Conservation (phyloP, 352 stramenopile genomes). For the Peronospora destructor region DNA sequence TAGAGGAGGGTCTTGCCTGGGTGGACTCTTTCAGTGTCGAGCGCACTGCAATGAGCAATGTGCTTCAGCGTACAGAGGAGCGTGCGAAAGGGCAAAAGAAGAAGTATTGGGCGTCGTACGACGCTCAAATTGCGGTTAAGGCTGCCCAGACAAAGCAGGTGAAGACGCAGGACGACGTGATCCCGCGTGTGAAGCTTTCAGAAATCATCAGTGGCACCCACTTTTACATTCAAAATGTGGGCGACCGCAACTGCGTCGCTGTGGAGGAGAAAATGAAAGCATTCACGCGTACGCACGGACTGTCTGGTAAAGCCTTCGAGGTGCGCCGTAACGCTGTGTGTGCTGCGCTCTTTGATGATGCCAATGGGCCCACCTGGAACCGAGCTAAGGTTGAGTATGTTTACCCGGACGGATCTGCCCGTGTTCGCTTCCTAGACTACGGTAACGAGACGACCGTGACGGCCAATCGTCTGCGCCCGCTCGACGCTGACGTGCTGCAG, state of each 20-base stretch:
- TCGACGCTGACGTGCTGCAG: constrained; percentile 85
- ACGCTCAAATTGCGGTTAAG: constrained; percentile 45
- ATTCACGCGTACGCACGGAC: constrained; percentile 86
- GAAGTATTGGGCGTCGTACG: constrained; percentile 90
- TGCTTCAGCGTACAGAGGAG: constrained; percentile 79
- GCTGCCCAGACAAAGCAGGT: constrained; percentile 42
- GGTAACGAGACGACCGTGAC: constrained; percentile 88
- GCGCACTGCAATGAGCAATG: constrained; percentile 72
- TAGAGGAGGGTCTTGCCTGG: constrained; percentile 90
- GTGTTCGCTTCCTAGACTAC: constrained; percentile 94
- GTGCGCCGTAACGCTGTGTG: constrained; percentile 86
- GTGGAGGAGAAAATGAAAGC: constrained; percentile 92
- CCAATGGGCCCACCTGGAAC: constrained; percentile 90
- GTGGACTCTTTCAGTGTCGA: constrained; percentile 91
- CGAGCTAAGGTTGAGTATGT: constrained; percentile 87
- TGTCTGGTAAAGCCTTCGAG: constrained; percentile 86
- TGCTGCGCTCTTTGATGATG: constrained; percentile 94
- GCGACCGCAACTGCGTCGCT: constrained; percentile 78
- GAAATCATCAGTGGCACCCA: constrained; percentile 91
- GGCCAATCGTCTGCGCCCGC: constrained; percentile 79
- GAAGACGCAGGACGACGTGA: constrained; percentile 58
- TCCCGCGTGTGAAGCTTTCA: constrained; percentile 84
- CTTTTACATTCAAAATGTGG: constrained; percentile 91
- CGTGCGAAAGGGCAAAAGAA: constrained; percentile 88
- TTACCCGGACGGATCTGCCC: constrained; percentile 47